phyloP scores from a whole-genome alignment of 1,284 basidiomycete genomes.

The Leccinum fuscescens region DNA sequence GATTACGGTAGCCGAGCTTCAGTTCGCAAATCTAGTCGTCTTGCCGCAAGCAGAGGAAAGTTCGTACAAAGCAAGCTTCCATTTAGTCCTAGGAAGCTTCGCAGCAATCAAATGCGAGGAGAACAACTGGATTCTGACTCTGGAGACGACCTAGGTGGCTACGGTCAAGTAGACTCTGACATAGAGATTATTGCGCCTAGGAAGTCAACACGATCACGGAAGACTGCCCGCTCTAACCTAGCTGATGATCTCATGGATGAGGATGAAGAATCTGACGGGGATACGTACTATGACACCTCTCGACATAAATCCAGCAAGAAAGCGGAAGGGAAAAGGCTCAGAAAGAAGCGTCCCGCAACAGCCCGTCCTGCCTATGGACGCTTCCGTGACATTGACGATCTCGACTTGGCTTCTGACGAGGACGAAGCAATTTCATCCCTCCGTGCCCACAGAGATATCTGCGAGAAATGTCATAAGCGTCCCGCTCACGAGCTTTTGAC shows the following conservation, averaged over 20 bases:
- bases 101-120: constrained; percentile 29
- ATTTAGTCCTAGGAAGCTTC: constrained; percentile 63
- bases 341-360: constrained; percentile 41
- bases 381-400: constrained; percentile 56
- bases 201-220: constrained; percentile 41
- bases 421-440: constrained; percentile 58
- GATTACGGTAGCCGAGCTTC: constrained; percentile 23
- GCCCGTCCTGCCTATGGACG: constrained; percentile 65
- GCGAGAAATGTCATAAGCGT: constrained; percentile 65
- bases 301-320: constrained; percentile 19
- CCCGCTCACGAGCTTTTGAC: constrained; percentile 58
- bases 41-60: constrained; percentile 10
- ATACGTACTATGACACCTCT: constrained; percentile 34
- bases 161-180: constrained; percentile 37
- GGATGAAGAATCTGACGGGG: constrained; percentile 32
- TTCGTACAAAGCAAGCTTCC: constrained; percentile 41
- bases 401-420: constrained; percentile 55
- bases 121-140: constrained; percentile 40
- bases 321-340: constrained; percentile 18
- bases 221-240: constrained; percentile 36
- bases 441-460: constrained; percentile 57
- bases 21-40: constrained; percentile 29
- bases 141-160: constrained; percentile 37
- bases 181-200: constrained; percentile 28
- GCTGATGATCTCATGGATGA: constrained; percentile 32